These are phyloP conservation scores for Castanea mollissima DNA, from an alignment of 306 rosid genomes.

Conservation along the genomic window DNA sequence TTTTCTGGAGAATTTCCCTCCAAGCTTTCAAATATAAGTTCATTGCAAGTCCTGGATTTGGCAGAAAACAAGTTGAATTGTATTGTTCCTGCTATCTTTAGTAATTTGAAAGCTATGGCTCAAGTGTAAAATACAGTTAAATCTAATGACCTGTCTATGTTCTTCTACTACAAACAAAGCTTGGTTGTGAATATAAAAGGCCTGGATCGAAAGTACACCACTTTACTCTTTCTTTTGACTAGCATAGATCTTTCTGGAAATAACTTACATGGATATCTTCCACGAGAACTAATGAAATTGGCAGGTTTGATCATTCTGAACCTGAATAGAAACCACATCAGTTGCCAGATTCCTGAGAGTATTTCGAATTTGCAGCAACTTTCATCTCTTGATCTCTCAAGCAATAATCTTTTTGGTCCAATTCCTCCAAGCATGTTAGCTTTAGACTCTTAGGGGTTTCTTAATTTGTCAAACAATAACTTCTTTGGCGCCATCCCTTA, in stretches of 20 bases:
- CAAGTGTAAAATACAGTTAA: neutral
- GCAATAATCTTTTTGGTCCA: conserved; percentile 27
- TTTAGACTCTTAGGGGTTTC: conserved; percentile 33
- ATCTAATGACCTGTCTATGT: no score
- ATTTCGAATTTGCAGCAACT: conserved; percentile 34
- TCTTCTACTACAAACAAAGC: conserved; percentile 17
- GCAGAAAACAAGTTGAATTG: conserved; percentile 36
- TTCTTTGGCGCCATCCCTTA: conserved; percentile 40
- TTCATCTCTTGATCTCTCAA: conserved; percentile 46
- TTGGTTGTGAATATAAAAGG: conserved; percentile 27
- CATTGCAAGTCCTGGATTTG: conserved; percentile 44
- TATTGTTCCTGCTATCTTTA: conserved; percentile 31
- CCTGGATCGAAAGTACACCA: neutral
- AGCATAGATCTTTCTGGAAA: conserved; percentile 50
- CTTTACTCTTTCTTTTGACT: conserved; percentile 38
- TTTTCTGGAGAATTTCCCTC: conserved; percentile 34
- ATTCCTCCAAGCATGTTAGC: conserved; percentile 39
- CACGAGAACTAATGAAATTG: conserved; percentile 31
- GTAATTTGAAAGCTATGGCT: conserved; percentile 28
- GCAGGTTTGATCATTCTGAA: conserved; percentile 36
- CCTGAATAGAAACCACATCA: conserved; percentile 39
- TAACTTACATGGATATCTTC: conserved; percentile 36
- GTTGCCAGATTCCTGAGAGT: conserved; percentile 31
- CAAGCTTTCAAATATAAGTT: conserved; percentile 28
- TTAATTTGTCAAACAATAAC: conserved; percentile 41